Base-by-base conservation (phyloP, 768 basidiomycete genomes). In the Suillus subluteus region DNA sequence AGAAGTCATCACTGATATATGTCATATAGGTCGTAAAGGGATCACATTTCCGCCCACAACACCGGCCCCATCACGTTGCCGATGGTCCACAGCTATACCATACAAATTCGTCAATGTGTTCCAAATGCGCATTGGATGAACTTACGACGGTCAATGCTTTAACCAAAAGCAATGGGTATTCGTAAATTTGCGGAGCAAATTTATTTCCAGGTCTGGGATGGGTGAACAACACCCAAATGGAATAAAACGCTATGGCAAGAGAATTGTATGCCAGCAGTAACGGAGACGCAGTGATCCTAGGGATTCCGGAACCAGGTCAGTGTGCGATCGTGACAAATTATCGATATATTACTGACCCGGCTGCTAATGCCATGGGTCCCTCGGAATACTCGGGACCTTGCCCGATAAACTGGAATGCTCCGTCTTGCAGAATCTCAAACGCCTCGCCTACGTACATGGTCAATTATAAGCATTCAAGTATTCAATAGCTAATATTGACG, bases 401-500 rank as follows among this genome's bases (percentile, higher is more conserved):
- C 23, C 37, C 37, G n/a, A 58, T 23, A 16, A 23, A 38, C 8
- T 58, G 40, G 37, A 58, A 40, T 11, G 58, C 58, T 3, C 58
- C 58, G 2, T 40, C 38, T 16, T 58, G 58, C 58, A 58, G 23
- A 9, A 58, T 58, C 1, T 38, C 38, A 38, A 40, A 58, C 8
- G 15, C 58, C 38, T 58, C 58, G 38, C 37, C 58, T 58, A 18
- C 37, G 23, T 23, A 38, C 4, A 23, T 6, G 6, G 13, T n/a
- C 18, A 21, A 37, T 26, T n/a, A 23, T 58, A 2, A 58, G 58
- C 23, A 3, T 26, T 26, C 32, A 16, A 9, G 1, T 8, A 58
- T 40, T 38, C 13, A 15, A 16, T 3, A 23, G 15, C 15, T 26
- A 23, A 26, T 1, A 55, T 43, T 6, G 15, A 82, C 91, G 67